Evolutionary conservation across 768 basidiomycete species (phyloP).

Genomic region (Rhizopogon vulgaris): DNA sequence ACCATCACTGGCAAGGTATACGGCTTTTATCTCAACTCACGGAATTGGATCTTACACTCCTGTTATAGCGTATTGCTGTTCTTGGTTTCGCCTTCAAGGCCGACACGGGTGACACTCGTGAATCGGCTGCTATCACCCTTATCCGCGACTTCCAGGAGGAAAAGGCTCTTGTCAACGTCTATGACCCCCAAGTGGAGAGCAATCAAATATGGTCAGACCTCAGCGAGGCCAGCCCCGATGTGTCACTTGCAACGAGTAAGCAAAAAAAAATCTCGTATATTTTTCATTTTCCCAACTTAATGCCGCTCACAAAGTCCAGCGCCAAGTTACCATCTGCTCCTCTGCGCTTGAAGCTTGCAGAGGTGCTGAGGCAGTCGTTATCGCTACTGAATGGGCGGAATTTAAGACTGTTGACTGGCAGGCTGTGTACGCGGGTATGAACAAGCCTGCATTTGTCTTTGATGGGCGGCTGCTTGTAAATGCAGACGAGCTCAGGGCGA

Average conservation of each 20-base stretch:
- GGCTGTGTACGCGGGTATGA: constrained; percentile 79
- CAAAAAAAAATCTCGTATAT: not conserved
- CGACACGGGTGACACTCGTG: constrained; percentile 98
- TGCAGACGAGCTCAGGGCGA: constrained; percentile 66
- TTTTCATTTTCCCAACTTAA: not conserved
- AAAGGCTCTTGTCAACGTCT: constrained; percentile 79
- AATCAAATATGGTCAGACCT: constrained; percentile 86
- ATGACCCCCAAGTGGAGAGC: constrained; percentile 85
- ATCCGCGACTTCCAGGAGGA: constrained; percentile 92
- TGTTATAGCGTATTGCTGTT: constrained; percentile 77
- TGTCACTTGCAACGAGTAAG: constrained; percentile 64
- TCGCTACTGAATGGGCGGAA: constrained; percentile 98
- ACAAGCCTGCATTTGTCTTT: constrained; percentile 98
- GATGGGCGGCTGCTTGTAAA: constrained; percentile 90
- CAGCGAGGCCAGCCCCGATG: constrained; percentile 57
- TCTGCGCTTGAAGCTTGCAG: constrained; percentile 86
- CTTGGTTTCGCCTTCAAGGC: constrained; percentile 99
- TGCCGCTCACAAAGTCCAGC: constrained; percentile 54
- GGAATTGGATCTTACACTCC: not conserved
- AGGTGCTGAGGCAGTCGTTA: constrained; percentile 86
- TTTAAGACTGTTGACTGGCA: constrained; percentile 92
- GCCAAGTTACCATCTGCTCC: constrained; percentile 72
- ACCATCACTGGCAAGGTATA: constrained; percentile 91
- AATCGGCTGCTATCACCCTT: constrained; percentile 91
- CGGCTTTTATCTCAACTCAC: not conserved